A percentile compares a stretch with the other conserved stretches of the same genome.
Conservation (phyloP, 495 filamentous ascomycete genomes). For the Hyaloscypha variabilis region DNA sequence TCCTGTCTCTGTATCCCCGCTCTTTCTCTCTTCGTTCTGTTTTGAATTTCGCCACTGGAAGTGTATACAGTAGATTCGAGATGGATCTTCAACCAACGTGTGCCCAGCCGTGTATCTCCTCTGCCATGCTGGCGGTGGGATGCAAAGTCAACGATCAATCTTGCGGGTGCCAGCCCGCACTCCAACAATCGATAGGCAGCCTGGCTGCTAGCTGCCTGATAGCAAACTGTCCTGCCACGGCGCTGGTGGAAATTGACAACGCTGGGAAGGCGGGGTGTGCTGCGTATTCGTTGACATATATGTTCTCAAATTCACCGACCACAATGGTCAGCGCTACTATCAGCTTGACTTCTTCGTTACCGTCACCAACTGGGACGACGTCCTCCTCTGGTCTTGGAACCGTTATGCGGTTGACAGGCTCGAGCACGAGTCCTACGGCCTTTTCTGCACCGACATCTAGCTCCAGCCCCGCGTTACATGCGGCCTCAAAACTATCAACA, state of each 20-base stretch:
- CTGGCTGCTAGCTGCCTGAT: not conserved
- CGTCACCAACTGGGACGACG: not conserved
- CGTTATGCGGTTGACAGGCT: not conserved
- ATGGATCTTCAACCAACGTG: not conserved
- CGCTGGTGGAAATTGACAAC: not conserved
- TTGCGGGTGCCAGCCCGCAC: not conserved
- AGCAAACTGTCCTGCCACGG: not conserved
- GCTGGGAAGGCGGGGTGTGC: not conserved
- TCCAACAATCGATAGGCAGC: not conserved
- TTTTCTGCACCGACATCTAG: not conserved
- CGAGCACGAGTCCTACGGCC: not conserved
- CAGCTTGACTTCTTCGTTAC: not conserved
- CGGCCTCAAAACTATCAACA: not conserved
- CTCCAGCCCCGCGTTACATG: not conserved
- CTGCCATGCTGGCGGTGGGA: not conserved
- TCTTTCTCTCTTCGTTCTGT: not conserved
- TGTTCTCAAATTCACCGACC: not conserved
- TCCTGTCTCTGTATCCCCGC: not conserved
- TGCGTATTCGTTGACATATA: not conserved
- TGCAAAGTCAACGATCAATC: not conserved
- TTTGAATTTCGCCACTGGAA: not conserved
- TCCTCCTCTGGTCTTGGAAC: not conserved
- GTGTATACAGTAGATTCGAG: not conserved
- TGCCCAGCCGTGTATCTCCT: not conserved
- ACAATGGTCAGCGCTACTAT: not conserved